phyloP scores from a whole-genome alignment of 768 basidiomycete species.

The Pleurotus tuoliensis region DNA sequence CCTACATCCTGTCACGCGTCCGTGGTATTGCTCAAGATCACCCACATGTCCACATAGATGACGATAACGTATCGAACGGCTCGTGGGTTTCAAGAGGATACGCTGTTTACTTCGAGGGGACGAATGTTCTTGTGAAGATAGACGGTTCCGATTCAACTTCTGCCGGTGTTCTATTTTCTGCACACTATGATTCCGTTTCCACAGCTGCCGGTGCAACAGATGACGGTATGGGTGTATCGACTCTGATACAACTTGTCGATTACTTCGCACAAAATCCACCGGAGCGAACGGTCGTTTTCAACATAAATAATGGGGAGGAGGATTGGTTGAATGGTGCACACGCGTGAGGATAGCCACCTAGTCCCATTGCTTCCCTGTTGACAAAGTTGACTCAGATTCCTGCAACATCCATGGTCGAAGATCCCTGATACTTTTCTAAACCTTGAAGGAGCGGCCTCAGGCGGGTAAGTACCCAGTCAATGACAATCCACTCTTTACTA shows the following conservation, averaged over 20 bases:
- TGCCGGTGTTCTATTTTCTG: constrained; percentile 66
- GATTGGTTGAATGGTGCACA: constrained; percentile 72
- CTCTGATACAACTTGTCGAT: constrained; percentile 61
- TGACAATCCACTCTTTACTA: neutral
- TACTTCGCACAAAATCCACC: constrained; percentile 48
- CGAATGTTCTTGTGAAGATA: constrained; percentile 44
- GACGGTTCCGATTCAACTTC: constrained; percentile 29
- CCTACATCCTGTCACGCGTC: constrained; percentile 55
- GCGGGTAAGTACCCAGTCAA: constrained; percentile 47
- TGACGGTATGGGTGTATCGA: constrained; percentile 70
- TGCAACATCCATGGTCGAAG: constrained; percentile 73
- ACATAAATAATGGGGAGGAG: constrained; percentile 86
- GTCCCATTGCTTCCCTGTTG: neutral
- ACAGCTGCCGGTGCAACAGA: constrained; percentile 75
- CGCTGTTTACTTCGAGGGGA: constrained; percentile 47
- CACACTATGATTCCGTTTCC: constrained; percentile 81
- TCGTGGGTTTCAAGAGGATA: constrained; percentile 28
- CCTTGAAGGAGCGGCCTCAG: constrained; percentile 76
- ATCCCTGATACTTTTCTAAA: constrained; percentile 69
- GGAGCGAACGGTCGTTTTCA: constrained; percentile 67
- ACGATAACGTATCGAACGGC: constrained; percentile 47
- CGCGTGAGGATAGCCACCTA: constrained; percentile 33
- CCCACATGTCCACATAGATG: constrained; percentile 44
- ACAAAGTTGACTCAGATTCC: constrained; percentile 40
- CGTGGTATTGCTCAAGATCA: constrained; percentile 37